phyloP scores from a whole-genome alignment of 1,284 basidiomycete genomes.

The Rhodofomes roseus region DNA sequence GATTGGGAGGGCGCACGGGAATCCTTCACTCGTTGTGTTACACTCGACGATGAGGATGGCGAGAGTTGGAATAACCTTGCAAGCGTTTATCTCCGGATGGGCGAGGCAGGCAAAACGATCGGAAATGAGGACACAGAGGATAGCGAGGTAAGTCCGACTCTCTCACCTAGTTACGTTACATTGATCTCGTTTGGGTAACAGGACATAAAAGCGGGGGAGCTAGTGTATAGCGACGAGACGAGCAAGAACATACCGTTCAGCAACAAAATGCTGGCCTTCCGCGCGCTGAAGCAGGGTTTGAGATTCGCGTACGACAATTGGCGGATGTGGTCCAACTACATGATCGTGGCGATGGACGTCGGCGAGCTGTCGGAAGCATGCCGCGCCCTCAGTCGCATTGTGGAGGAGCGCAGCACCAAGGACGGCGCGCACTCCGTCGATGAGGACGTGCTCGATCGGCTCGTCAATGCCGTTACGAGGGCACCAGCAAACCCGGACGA shows the following conservation, averaged over 20 bases:
- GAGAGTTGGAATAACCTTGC: slow-evolving; percentile 99
- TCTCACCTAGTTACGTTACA: not conserved
- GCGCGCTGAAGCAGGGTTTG: slow-evolving; percentile 90
- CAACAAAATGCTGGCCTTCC: slow-evolving; percentile 88
- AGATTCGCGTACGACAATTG: slow-evolving; percentile 87
- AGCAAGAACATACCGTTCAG: slow-evolving; percentile 45
- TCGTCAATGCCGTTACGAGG: slow-evolving; percentile 81
- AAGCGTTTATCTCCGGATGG: slow-evolving; percentile 87
- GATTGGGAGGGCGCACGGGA: slow-evolving; percentile 82
- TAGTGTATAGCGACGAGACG: slow-evolving; percentile 15
- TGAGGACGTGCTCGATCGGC: slow-evolving; percentile 80
- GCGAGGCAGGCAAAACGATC: slow-evolving; percentile 32
- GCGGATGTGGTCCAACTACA: slow-evolving; percentile 99
- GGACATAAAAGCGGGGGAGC: slow-evolving; percentile 11
- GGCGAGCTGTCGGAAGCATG: slow-evolving; percentile 89
- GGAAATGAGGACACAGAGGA: slow-evolving; percentile 20
- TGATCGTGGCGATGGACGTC: slow-evolving; percentile 91
- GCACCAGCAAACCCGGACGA: slow-evolving; percentile 40
- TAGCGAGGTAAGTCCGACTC: slow-evolving; percentile 22
- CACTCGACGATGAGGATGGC: slow-evolving; percentile 92
- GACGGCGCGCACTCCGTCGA: slow-evolving; percentile 67
- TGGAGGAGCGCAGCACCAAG: slow-evolving; percentile 76
- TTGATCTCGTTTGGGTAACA: not conserved
- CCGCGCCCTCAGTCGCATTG: slow-evolving; percentile 78
- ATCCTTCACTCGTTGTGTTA: slow-evolving; percentile 84